Base-by-base conservation (phyloP, 1,284 basidiomycete species). In the Ceratobasidium sp. region DNA sequence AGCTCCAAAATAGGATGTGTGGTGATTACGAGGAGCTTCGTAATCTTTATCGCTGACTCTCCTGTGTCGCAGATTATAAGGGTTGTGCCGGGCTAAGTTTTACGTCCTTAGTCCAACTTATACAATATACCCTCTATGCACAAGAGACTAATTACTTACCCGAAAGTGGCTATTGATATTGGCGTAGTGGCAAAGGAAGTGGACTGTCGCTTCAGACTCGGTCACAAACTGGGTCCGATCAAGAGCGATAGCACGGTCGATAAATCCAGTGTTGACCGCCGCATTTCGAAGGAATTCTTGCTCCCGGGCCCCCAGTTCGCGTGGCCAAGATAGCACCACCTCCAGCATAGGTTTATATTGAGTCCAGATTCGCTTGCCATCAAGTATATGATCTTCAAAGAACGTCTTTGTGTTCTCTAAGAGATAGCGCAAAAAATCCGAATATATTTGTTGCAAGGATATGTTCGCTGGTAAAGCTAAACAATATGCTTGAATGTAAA, bases 251-350 rank as follows among this genome's bases (percentile, higher is more conserved):
- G 36, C 36, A 41, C 44, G 56, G n/a, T 24, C 24, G 6, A 24
- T 29, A 36, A 69, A 50, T 14, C 54, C 63, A 56, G 76, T 75
- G 2, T 36, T 31, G 22, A 74, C 44, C 8, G 59, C 75, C 2
- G 76, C 75, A 19, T 57, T 15, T 29, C 71, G 60, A 14, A 77
- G 50, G 1, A 77, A 29, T 1, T 15, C 24, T 36, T 74, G 72
- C 56, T 74, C 27, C 19, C 0, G n/a, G 62, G 17, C 6, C 14
- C 64, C 62, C 72, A 62, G 66, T 29, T 62, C 60, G 53, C 53
- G 64, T n/a, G 72, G 72, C 27, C 24, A 41, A 31, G 72, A 31
- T 14, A 74, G 31, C n/a, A 65, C 27, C 0, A 74, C 33, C 15
- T 51, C 62, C 17, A 66, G 45, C 11, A 17, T 53, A 29, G 19